phyloP scores from a whole-genome alignment of 305 asterid species.

The Ajuga reptans region DNA sequence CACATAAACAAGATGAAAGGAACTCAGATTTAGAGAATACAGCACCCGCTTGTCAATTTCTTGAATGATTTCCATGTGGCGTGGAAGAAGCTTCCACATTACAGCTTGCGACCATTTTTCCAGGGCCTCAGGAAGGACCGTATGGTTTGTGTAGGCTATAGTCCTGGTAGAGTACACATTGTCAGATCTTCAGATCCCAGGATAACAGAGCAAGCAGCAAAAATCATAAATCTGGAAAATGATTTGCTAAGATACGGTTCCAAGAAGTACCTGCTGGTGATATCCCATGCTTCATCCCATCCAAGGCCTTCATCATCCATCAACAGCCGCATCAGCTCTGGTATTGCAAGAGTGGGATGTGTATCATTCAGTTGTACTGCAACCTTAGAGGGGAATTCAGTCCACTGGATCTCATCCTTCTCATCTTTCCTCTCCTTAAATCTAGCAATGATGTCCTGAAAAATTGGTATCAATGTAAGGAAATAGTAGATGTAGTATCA shows the following conservation, averaged over 20 bases:
- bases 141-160: slow-evolving; percentile 92
- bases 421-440: slow-evolving; percentile 68
- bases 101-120: slow-evolving; percentile 98
- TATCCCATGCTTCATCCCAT: slow-evolving; percentile 99
- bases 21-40: slow-evolving; percentile 1
- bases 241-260: slow-evolving; percentile 11
- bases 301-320: slow-evolving; percentile 93
- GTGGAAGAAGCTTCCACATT: slow-evolving; percentile 99
- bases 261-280: slow-evolving; percentile 63
- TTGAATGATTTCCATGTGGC: slow-evolving; percentile 94
- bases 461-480: slow-evolving; percentile 22
- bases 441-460: slow-evolving; percentile 87
- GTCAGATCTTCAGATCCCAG: slow-evolving; percentile 20
- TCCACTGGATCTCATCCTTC: slow-evolving; percentile 55
- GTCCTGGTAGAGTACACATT: slow-evolving; percentile 49
- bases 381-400: slow-evolving; percentile 82
- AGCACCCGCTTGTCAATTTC: slow-evolving; percentile 93
- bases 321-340: slow-evolving; percentile 92
- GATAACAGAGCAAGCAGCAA: slow-evolving; percentile 19
- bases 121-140: slow-evolving; percentile 98
- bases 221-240: slow-evolving; percentile 3
- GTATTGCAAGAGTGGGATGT: slow-evolving; percentile 96
- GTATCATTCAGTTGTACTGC: slow-evolving; percentile 97
- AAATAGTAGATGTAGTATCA: not conserved
- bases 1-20: not conserved